phyloP scores from a whole-genome alignment of 257 asterid species.

The Solanum sejunctum region DNA sequence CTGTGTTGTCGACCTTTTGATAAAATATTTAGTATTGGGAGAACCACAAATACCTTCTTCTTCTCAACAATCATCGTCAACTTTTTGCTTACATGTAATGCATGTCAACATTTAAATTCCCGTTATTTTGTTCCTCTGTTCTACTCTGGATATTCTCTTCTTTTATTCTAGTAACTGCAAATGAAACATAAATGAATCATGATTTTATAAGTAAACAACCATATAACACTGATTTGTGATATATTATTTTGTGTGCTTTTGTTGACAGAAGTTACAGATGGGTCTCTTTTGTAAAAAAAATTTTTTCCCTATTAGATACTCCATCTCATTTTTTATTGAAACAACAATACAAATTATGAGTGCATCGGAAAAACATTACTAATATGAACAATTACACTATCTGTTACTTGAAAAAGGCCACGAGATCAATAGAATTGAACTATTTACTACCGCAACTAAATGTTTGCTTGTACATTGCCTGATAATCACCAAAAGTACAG shows the following conservation, averaged over 20 bases:
- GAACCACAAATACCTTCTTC: conserved; percentile 56
- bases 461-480: no score
- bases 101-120: conserved; percentile 63
- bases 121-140: not conserved
- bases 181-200: not conserved
- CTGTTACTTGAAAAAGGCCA: no score
- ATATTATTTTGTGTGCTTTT: not conserved
- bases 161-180: not conserved
- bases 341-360: no score
- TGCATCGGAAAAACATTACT: no score
- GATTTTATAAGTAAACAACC: not conserved
- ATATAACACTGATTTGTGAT: not conserved
- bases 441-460: no score
- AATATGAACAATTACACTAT: no score
- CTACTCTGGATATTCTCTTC: not conserved
- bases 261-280: not conserved
- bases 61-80: conserved; percentile 41
- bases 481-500: no score
- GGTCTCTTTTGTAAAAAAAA: no score
- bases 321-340: no score
- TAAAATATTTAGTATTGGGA: conserved; percentile 76
- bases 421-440: no score
- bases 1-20: conserved; percentile 94
- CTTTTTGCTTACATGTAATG: conserved; percentile 73
- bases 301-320: no score